Evolutionary conservation across 1,284 basidiomycete species (phyloP).

Genomic region (Leucoagaricus sp.): DNA sequence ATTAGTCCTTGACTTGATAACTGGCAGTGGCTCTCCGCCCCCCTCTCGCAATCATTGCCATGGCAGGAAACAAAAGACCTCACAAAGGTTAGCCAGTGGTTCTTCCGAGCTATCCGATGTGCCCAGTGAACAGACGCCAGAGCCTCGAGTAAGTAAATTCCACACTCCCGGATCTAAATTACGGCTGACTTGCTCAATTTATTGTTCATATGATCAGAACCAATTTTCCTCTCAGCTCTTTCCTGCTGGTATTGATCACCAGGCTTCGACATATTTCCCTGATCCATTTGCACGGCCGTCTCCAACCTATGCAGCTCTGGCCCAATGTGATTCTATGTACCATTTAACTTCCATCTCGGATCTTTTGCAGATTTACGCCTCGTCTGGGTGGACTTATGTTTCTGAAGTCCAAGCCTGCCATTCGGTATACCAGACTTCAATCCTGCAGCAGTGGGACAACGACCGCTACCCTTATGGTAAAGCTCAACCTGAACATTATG

Average conservation of each 20-base stretch:
- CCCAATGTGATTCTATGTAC: neutral
- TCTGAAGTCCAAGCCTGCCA: neutral
- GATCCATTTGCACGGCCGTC: neutral
- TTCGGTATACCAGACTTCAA: neutral
- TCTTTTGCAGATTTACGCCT: neutral
- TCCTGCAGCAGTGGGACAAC: slow-evolving; percentile 11
- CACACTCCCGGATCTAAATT: neutral
- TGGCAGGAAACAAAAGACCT: neutral
- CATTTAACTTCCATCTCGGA: neutral
- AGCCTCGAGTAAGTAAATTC: slow-evolving; percentile 1
- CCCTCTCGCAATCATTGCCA: slow-evolving; percentile 4
- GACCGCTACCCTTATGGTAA: slow-evolving; percentile 4
- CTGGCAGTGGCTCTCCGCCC: slow-evolving; percentile 5
- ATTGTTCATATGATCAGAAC: neutral
- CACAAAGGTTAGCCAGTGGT: neutral
- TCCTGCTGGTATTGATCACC: neutral
- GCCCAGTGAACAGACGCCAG: neutral
- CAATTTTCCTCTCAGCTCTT: neutral
- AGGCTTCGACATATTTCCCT: neutral
- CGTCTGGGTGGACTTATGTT: neutral
- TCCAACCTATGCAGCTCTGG: neutral
- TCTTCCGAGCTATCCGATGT: slow-evolving; percentile 6
- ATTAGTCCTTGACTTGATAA: slow-evolving; percentile 10
- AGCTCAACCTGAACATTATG: slow-evolving; percentile 5
- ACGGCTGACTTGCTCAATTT: neutral